These are phyloP conservation scores for Myriosclerotinia duriaeana DNA, from an alignment of 2,329 filamentous ascomycete species.

Conservation along the genomic window DNA sequence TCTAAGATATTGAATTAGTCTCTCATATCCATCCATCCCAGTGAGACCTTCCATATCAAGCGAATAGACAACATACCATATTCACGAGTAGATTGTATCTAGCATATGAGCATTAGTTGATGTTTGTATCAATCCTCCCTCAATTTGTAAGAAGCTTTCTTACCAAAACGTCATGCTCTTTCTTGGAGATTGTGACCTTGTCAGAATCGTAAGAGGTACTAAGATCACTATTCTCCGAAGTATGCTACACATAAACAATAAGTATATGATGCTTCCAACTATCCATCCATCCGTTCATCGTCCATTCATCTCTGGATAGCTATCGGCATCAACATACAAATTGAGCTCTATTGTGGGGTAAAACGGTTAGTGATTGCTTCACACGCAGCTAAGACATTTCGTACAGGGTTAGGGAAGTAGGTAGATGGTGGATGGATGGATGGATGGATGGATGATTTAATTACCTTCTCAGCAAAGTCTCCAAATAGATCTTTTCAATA, in stretches of 20 bases:
- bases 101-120: conserved; percentile 24
- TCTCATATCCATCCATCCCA: not conserved
- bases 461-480: conserved; percentile 62
- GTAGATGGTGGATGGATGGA: too few species aligned
- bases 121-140: conserved; percentile 6
- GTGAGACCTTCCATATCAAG: conserved; percentile 6
- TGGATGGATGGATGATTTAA: conserved; percentile 29
- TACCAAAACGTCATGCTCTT: conserved; percentile 62
- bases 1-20: conserved; percentile 30
- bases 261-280: not conserved
- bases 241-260: conserved; percentile 42
- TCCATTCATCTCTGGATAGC: not conserved
- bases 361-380: conserved; percentile 19
- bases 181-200: conserved; percentile 56
- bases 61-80: conserved; percentile 49
- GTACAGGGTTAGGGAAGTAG: conserved; percentile 2
- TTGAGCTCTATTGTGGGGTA: conserved; percentile 45
- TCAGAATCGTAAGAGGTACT: conserved; percentile 40
- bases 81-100: conserved; percentile 46
- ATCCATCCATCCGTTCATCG: too few species aligned
- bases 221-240: conserved; percentile 40
- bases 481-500: conserved; percentile 59
- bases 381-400: conserved; percentile 22
- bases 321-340: conserved; percentile 44
- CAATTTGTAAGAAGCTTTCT: conserved; percentile 37